Conservation (phyloP, 768 basidiomycete genomes). For the Hydnomerulius pinastri region DNA sequence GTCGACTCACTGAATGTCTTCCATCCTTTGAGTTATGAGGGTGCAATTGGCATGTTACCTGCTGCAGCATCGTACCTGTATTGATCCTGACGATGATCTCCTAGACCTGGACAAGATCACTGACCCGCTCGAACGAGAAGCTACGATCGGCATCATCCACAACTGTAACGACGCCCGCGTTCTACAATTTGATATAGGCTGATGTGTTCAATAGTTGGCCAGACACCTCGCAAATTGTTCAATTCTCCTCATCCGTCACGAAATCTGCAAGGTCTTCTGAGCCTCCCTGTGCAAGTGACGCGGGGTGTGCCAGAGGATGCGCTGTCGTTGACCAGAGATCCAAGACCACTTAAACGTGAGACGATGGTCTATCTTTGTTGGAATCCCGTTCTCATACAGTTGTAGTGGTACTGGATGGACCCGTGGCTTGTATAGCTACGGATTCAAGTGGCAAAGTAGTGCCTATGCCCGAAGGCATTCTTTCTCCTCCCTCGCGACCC, state of each 20-base stretch:
- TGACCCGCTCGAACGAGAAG: constrained; percentile 86
- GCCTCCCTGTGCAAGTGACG: constrained; percentile 67
- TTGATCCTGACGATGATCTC: neutral
- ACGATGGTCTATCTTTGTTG: neutral
- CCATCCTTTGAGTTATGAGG: constrained; percentile 93
- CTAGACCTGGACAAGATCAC: constrained; percentile 83
- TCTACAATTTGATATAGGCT: neutral
- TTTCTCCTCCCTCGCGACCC: constrained; percentile 57
- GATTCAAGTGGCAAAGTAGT: constrained; percentile 51
- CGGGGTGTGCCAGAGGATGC: constrained; percentile 88
- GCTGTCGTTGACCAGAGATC: constrained; percentile 61
- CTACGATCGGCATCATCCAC: constrained; percentile 93
- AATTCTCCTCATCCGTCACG: constrained; percentile 71
- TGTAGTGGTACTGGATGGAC: constrained; percentile 41
- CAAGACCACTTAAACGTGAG: constrained; percentile 58
- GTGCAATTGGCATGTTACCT: constrained; percentile 64
- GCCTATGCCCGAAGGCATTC: constrained; percentile 59
- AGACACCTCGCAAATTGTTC: constrained; percentile 90
- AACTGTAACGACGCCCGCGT: constrained; percentile 61
- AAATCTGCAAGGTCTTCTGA: constrained; percentile 68
- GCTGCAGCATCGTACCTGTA: neutral
- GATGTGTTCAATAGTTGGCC: constrained; percentile 61
- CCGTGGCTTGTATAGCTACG: constrained; percentile 46
- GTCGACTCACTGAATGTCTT: constrained; percentile 78
- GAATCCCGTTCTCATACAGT: constrained; percentile 13